Evolutionary conservation across 2,329 filamentous ascomycete genomes (phyloP).

Genomic region (Drechmeria coniospora): DNA sequence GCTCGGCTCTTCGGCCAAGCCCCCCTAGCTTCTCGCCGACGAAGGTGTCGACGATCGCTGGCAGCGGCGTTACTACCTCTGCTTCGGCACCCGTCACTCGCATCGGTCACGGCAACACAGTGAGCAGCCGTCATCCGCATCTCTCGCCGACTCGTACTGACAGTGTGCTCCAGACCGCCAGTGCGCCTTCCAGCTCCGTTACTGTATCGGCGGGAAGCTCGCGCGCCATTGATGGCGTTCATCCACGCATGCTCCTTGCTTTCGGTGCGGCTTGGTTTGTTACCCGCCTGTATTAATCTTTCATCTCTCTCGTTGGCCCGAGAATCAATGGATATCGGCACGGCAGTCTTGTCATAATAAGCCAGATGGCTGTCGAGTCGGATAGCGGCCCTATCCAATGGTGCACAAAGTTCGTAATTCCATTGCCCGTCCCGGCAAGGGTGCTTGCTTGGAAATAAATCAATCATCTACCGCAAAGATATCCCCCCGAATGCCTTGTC

Average conservation of each 20-base stretch:
- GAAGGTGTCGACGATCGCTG: no score
- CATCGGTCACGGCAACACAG: slow-evolving; percentile 1
- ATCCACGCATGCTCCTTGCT: no score
- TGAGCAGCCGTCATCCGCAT: background rate
- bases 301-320: no score
- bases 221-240: no score
- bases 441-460: background rate
- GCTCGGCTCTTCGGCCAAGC: no score
- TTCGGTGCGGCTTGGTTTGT: no score
- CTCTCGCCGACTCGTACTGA: background rate
- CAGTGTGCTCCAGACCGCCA: background rate
- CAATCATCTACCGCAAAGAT: slow-evolving; percentile 14
- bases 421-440: background rate
- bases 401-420: background rate
- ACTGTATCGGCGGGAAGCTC: slow-evolving; percentile 5
- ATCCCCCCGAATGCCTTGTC: slow-evolving; percentile 42
- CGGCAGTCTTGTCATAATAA: no score
- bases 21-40: no score
- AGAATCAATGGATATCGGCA: no score
- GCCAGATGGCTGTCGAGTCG: no score
- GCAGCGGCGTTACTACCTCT: slow-evolving; percentile 1
- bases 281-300: no score
- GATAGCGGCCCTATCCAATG: no score
- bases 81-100: slow-evolving; percentile 1
- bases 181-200: slow-evolving; percentile 1